A percentile compares a stretch with the other conserved stretches of the same genome.
Evolutionary conservation across 352 stramenopile genomes (phyloP).

Genomic region (Stramenopiles sp.): DNA sequence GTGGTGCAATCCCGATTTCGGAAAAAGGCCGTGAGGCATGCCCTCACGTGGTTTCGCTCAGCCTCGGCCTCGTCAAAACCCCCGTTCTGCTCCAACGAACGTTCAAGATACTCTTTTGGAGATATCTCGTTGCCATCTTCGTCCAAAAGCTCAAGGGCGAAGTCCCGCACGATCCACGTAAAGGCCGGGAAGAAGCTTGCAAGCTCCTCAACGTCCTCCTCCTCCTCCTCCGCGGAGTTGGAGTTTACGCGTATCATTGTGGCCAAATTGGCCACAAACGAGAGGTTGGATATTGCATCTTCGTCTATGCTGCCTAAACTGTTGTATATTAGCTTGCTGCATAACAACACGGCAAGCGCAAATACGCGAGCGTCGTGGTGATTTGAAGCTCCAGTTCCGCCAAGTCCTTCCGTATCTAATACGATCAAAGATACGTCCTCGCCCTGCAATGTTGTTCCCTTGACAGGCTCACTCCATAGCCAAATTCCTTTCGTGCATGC

Average conservation of each 20-base stretch:
- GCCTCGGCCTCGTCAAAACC: constrained; percentile 43
- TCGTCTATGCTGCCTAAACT: constrained; percentile 61
- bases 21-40: constrained; percentile 62
- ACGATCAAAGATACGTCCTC: constrained; percentile 51
- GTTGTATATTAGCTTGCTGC: constrained; percentile 64
- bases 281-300: constrained; percentile 62
- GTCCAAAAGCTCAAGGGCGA: constrained; percentile 55
- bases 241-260: constrained; percentile 32
- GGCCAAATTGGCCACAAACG: constrained; percentile 46
- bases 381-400: constrained; percentile 49
- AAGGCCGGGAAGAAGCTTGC: constrained; percentile 63
- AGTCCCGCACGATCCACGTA: constrained; percentile 61
- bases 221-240: constrained; percentile 25
- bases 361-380: constrained; percentile 66
- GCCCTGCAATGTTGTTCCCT: constrained; percentile 37
- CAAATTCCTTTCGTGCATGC: constrained; percentile 59
- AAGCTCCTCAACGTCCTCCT: constrained; percentile 42
- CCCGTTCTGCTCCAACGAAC: constrained; percentile 42
- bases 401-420: constrained; percentile 60
- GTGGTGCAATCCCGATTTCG: constrained; percentile 47
- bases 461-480: constrained; percentile 48
- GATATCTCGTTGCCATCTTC: constrained; percentile 53
- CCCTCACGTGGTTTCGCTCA: constrained; percentile 46
- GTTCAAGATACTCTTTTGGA: constrained; percentile 51
- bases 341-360: constrained; percentile 51